These are phyloP conservation scores for Epichloe sibirici DNA, from an alignment of 2,329 filamentous ascomycete species.

Conservation along the genomic window DNA sequence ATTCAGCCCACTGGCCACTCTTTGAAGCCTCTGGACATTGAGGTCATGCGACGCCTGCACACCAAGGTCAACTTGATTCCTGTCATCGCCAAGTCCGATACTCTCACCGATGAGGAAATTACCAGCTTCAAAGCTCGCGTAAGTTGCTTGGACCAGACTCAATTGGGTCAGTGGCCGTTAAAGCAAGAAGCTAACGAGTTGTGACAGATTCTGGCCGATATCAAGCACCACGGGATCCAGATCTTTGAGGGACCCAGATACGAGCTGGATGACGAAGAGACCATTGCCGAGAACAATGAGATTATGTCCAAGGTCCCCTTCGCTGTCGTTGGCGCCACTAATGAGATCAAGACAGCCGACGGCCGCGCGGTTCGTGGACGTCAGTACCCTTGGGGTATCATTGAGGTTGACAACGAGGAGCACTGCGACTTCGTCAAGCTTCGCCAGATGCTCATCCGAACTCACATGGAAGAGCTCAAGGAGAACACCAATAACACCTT, in stretches of 20 bases:
- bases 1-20: slow-evolving; percentile 98
- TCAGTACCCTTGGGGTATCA: slow-evolving; percentile 94
- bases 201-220: slow-evolving; percentile 81
- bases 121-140: slow-evolving; percentile 90
- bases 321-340: slow-evolving; percentile 92
- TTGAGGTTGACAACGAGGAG: slow-evolving; percentile 99
- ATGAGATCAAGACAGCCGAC: slow-evolving; percentile 81
- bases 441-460: slow-evolving; percentile 98
- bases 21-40: slow-evolving; percentile 94
- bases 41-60: slow-evolving; percentile 98
- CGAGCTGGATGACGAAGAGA: slow-evolving; percentile 98
- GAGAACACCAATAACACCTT: slow-evolving; percentile 98
- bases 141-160: slow-evolving; percentile 29
- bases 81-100: slow-evolving; percentile 97
- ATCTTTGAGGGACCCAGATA: slow-evolving; percentile 98
- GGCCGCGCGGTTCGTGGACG: slow-evolving; percentile 93
- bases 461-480: slow-evolving; percentile 99
- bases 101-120: slow-evolving; percentile 94
- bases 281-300: slow-evolving; percentile 98
- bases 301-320: slow-evolving; percentile 99
- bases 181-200: slow-evolving; percentile 6
- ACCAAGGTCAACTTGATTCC: slow-evolving; percentile 99
- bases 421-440: slow-evolving; percentile 99
- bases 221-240: slow-evolving; percentile 93
- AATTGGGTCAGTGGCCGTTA: background rate